A percentile compares a stretch with the other conserved stretches of the same genome.
phyloP scores from a whole-genome alignment of 1,284 basidiomycete species.

The Ceratobasidium sp. region DNA sequence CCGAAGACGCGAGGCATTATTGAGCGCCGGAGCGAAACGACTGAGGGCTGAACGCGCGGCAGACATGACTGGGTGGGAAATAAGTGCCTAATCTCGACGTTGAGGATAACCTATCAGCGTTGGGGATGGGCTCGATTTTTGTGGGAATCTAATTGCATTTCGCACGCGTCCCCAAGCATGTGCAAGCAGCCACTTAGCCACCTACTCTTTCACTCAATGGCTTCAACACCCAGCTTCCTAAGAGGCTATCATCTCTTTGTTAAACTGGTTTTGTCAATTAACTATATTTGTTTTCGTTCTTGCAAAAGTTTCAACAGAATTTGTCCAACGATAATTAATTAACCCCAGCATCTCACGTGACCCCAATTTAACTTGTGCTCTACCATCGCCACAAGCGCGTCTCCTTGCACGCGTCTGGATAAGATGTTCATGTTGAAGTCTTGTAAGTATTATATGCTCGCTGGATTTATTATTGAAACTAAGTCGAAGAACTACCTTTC shows the following conservation, averaged over 20 bases:
- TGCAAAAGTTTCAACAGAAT: not conserved
- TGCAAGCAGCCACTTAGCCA: constrained; percentile 22
- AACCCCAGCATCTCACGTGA: constrained; percentile 25
- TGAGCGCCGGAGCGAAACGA: constrained; percentile 72
- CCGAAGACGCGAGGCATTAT: constrained; percentile 58
- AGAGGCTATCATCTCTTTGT: not conserved
- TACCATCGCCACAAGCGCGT: constrained; percentile 41
- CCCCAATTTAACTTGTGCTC: constrained; percentile 27
- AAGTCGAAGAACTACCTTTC: constrained; percentile 6
- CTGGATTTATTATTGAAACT: constrained; percentile 26
- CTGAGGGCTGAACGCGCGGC: constrained; percentile 73
- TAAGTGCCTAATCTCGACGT: constrained; percentile 32
- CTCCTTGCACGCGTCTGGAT: constrained; percentile 9
- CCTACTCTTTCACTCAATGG: not conserved
- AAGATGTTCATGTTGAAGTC: constrained; percentile 85
- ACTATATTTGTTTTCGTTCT: not conserved
- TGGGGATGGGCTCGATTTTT: constrained; percentile 40
- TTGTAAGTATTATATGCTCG: constrained; percentile 68
- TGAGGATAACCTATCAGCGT: constrained; percentile 17
- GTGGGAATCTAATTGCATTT: constrained; percentile 33
- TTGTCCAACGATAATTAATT: not conserved
- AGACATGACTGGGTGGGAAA: constrained; percentile 57
- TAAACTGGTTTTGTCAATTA: not conserved
- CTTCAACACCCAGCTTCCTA: not conserved
- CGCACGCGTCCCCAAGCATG: constrained; percentile 38